These are phyloP conservation scores for Chaetomiaceae sp. DNA, from an alignment of 2,329 filamentous ascomycete genomes.

Conservation along the genomic window DNA sequence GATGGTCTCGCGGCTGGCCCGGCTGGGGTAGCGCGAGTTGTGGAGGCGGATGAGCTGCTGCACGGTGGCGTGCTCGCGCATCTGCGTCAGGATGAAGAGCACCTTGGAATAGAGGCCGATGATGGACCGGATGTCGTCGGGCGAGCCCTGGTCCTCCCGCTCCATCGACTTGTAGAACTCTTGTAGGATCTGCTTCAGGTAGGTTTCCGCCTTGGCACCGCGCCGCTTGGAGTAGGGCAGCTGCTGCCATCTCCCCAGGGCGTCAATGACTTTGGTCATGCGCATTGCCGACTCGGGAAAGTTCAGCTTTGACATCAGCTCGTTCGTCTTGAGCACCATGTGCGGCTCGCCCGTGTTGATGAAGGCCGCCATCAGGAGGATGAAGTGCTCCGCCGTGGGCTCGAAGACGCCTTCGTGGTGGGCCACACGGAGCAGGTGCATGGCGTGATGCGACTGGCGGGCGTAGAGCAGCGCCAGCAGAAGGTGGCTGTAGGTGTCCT, in stretches of 20 bases:
- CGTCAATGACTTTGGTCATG: slow-evolving; percentile 41
- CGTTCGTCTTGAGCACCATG: slow-evolving; percentile 40
- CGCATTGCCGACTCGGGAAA: slow-evolving; percentile 41
- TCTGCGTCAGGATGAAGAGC: slow-evolving; percentile 39
- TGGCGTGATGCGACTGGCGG: slow-evolving; percentile 47
- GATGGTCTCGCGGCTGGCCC: slow-evolving; percentile 42
- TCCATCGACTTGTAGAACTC: slow-evolving; percentile 34
- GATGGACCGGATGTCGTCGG: slow-evolving; percentile 19
- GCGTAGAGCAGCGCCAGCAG: slow-evolving; percentile 46
- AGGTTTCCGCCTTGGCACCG: slow-evolving; percentile 21
- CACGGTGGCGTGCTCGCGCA: slow-evolving; percentile 35
- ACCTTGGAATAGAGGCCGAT: slow-evolving; percentile 39
- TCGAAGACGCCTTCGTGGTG: slow-evolving; percentile 42
- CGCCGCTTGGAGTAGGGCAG: slow-evolving; percentile 24
- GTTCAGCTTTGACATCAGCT: slow-evolving; percentile 40
- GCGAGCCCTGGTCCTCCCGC: slow-evolving; percentile 11
- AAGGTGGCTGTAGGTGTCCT: slow-evolving; percentile 47
- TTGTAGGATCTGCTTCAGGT: slow-evolving; percentile 34
- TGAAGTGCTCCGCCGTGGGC: slow-evolving; percentile 46
- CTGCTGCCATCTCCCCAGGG: slow-evolving; percentile 35
- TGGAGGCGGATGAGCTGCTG: slow-evolving; percentile 46
- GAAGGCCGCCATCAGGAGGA: slow-evolving; percentile 50
- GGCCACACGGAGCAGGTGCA: slow-evolving; percentile 44
- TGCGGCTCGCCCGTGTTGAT: slow-evolving; percentile 41
- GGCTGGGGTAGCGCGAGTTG: slow-evolving; percentile 43